Base-by-base conservation (phyloP, 1,139 yeast species). In the Arxiozyma bovina region DNA sequence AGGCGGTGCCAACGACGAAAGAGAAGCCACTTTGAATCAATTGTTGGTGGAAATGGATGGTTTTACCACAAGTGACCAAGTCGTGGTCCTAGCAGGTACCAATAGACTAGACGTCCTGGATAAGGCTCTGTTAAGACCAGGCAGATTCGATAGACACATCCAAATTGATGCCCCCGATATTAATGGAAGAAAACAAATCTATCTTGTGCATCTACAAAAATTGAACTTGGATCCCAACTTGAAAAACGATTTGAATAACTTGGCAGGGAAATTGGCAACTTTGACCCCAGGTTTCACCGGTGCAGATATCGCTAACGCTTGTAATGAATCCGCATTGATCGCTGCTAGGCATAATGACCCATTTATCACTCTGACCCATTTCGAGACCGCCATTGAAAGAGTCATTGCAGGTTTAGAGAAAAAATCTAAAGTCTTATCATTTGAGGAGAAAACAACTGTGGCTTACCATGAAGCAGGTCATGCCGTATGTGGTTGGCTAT, bases 381-480 rank as follows among this genome's bases (percentile, higher is more conserved):
- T 93, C 68, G 99, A 93, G 71, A 85, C 84, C 68, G 99, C 99
- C 11, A 91, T 93, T 68, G 99, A 93, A 72, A 83, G 99, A 68
- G 97, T 91, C 42, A 89, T 91, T 74, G 98, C 96, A 9, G 99
- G 99, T 15, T 34, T 93, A 58, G 99, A 93, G 71, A 88, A 88
- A 76, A 91, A 91, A 70, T 81, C 94, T 4, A 83, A 87, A 65
- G 83, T 93, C 12, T 76, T 93, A 60, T 82, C 87, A 34, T 83
- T 86, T 6, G 93, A 87, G 57, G 97, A 93, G 71, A 87, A 89
- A 71, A 45, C 25, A 45, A 82, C 89, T 50, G 97, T 93, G 55
- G 99, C 99, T 0, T 94, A 88, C 68, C 99, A 93, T 69, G 99
- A 93, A 73, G 99, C 99, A 2, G 99, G 99, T 0, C 99, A 93